Conservation (phyloP, 129 eudicot genomes). For the Logfia minima region DNA sequence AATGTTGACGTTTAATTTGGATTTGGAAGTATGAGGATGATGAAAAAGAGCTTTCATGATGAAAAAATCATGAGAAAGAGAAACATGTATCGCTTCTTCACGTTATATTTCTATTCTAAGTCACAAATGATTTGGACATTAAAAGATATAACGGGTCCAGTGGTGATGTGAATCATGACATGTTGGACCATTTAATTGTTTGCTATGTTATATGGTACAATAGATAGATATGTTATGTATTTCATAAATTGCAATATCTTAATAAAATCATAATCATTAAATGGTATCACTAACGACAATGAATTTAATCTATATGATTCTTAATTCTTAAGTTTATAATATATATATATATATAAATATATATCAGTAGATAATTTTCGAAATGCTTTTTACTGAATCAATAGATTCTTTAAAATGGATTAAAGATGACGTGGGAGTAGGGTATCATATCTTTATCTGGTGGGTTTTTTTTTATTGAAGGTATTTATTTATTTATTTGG, state of each 20-base stretch:
- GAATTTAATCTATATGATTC: background rate
- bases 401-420: background rate
- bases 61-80: conserved; percentile 23
- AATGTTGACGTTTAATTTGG: conserved; percentile 36
- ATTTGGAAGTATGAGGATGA: conserved; percentile 28
- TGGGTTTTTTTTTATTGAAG: background rate
- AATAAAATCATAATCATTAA: no score
- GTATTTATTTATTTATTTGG: background rate
- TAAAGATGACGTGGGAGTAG: conserved; percentile 23
- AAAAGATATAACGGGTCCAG: background rate
- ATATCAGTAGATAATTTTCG: no score
- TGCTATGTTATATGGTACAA: background rate
- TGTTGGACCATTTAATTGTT: conserved; percentile 13
- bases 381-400: no score
- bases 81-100: conserved; percentile 24
- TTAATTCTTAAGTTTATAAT: no score
- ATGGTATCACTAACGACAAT: background rate
- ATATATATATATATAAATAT: no score
- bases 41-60: conserved; percentile 40
- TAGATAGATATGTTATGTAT: background rate
- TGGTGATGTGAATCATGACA: conserved; percentile 4
- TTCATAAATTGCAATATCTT: no score
- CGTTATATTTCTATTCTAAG: conserved; percentile 14
- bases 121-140: conserved; percentile 11
- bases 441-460: conserved; percentile 29